A percentile compares a stretch with the other conserved stretches of the same genome.
Evolutionary conservation across 768 basidiomycete genomes (phyloP).

Genomic region (Leucocoprinus sp.): DNA sequence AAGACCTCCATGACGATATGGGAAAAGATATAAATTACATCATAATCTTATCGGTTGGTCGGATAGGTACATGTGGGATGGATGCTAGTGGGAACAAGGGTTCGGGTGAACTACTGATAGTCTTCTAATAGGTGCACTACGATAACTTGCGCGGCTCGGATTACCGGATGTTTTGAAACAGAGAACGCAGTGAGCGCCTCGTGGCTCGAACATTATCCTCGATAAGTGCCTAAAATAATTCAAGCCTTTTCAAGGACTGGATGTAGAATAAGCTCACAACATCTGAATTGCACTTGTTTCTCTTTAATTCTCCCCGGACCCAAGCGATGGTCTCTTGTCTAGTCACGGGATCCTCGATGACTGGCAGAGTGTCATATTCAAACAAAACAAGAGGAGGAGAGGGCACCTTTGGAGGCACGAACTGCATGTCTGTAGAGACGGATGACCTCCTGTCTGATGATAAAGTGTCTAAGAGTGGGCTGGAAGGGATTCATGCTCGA

Average conservation of each 20-base stretch:
- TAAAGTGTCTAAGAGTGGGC: conserved; percentile 65
- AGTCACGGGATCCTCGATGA: conserved; percentile 50
- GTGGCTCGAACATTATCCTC: conserved; percentile 50
- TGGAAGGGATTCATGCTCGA: conserved; percentile 17
- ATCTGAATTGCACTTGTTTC: conserved; percentile 49
- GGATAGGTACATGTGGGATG: background rate
- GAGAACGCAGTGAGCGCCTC: conserved; percentile 52
- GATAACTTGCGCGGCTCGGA: background rate
- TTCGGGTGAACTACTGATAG: background rate
- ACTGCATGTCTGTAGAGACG: conserved; percentile 60
- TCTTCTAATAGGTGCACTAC: background rate
- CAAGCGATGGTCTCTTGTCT: conserved; percentile 62
- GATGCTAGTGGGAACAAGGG: background rate
- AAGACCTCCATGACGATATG: conserved; percentile 30
- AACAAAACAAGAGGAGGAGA: conserved; percentile 5
- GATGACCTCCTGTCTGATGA: conserved; percentile 55
- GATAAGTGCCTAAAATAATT: conserved; percentile 37
- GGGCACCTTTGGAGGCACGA: conserved; percentile 56
- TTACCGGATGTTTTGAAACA: conserved; percentile 35
- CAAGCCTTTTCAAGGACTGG: conserved; percentile 3
- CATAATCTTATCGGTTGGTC: background rate
- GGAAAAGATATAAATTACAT: background rate
- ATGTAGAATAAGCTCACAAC: conserved; percentile 30
- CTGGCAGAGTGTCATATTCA: conserved; percentile 26
- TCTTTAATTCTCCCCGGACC: conserved; percentile 68